Percentiles rank a stretch among this genome's conserved stretches.
These are phyloP conservation scores for Alternaria burnsii DNA, from an alignment of 2,329 filamentous ascomycete species.

Conservation along the genomic window DNA sequence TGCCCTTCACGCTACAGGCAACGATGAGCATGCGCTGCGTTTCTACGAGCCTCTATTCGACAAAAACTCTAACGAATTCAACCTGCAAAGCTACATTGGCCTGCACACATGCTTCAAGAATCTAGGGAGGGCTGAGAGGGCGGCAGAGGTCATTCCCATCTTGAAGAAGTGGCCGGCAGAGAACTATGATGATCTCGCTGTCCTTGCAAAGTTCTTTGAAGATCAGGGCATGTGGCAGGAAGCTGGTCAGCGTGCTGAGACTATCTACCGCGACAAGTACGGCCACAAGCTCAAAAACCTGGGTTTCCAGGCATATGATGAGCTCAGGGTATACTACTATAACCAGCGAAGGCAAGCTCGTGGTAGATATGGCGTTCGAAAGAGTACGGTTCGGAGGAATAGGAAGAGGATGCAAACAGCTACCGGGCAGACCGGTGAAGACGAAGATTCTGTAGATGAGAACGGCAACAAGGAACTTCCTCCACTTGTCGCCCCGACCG, in stretches of 20 bases:
- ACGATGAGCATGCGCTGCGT: constrained; percentile 64
- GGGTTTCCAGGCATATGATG: constrained; percentile 41
- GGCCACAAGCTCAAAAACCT: constrained; percentile 56
- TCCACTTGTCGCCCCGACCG: constrained; percentile 25
- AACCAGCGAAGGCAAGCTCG: constrained; percentile 36
- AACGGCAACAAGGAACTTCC: constrained; percentile 25
- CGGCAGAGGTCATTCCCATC: constrained; percentile 79
- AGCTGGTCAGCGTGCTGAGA: constrained; percentile 59
- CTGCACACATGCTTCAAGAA: constrained; percentile 71
- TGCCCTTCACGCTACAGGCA: constrained; percentile 61
- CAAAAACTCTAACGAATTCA: constrained; percentile 34
- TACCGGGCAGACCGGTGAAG: constrained; percentile 27
- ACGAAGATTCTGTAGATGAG: constrained; percentile 28
- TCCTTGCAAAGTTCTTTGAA: constrained; percentile 86
- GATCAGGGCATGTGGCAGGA: constrained; percentile 68
- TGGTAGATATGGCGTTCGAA: constrained; percentile 40
- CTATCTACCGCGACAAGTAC: constrained; percentile 75
- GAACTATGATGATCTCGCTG: constrained; percentile 78
- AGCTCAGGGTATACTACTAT: constrained; percentile 39
- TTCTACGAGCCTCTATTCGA: constrained; percentile 62
- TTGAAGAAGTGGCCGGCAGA: constrained; percentile 76
- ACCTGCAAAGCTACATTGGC: constrained; percentile 42
- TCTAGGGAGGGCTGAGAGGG: constrained; percentile 69
- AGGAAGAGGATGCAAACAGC: constrained; percentile 38
- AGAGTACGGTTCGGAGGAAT: constrained; percentile 38